Percentiles rank a stretch among this genome's conserved stretches.
Conservation (phyloP, 2,329 filamentous ascomycete genomes). For the Fusarium sp. region DNA sequence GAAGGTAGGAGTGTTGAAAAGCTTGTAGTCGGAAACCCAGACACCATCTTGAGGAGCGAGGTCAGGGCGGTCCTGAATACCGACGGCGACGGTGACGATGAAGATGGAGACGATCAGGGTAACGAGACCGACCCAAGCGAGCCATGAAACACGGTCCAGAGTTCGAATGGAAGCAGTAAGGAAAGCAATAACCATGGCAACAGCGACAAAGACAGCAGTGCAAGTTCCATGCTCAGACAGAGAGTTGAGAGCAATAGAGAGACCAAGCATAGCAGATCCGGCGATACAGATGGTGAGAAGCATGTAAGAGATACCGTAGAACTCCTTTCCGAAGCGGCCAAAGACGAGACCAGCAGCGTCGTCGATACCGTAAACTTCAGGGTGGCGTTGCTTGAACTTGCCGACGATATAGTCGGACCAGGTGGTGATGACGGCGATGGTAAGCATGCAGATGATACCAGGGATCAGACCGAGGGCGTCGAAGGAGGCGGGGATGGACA, state of each 20-base stretch:
- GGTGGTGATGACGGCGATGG: conserved; percentile 58
- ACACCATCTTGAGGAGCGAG: conserved; percentile 32
- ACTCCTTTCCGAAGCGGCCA: conserved; percentile 58
- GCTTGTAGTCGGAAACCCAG: conserved; percentile 51
- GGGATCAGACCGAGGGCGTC: conserved; percentile 62
- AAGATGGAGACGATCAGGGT: conserved; percentile 36
- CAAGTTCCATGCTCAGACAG: conserved; percentile 54
- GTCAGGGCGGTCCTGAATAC: conserved; percentile 39
- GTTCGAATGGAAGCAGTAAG: conserved; percentile 50
- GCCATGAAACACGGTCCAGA: conserved; percentile 49
- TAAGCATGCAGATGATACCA: conserved; percentile 58
- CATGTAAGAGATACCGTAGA: conserved; percentile 54
- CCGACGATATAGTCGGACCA: conserved; percentile 64
- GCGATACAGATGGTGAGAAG: conserved; percentile 50
- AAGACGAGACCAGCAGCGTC: conserved; percentile 63
- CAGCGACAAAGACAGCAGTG: conserved; percentile 56
- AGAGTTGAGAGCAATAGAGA: conserved; percentile 56
- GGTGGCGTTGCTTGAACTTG: conserved; percentile 64
- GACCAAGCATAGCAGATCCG: conserved; percentile 43
- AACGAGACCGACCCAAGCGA: conserved; percentile 47
- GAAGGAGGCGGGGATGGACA: conserved; percentile 61
- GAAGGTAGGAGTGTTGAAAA: conserved; percentile 50
- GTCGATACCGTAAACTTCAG: conserved; percentile 65
- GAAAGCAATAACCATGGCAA: conserved; percentile 48
- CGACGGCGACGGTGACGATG: conserved; percentile 39